A percentile compares a stretch with the other conserved stretches of the same genome.
phyloP scores from a whole-genome alignment of 208 protist genomes.

The Entamoeba invadens region DNA sequence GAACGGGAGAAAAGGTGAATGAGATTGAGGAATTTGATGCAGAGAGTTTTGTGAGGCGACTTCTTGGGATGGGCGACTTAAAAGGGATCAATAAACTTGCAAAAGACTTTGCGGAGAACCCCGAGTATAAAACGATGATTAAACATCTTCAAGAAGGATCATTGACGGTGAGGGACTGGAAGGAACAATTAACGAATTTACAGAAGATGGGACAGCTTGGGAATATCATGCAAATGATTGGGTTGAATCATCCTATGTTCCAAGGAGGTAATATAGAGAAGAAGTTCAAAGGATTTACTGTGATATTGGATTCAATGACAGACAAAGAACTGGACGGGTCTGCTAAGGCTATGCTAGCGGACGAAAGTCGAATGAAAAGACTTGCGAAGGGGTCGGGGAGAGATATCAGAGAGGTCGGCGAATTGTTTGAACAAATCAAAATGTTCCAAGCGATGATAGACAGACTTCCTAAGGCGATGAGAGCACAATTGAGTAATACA shows the following conservation, averaged over 20 bases:
- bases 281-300: neutral
- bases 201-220: conserved; percentile 1
- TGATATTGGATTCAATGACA: conserved; percentile 22
- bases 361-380: neutral
- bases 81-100: neutral
- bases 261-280: neutral
- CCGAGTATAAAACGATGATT: neutral
- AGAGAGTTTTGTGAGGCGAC: conserved; percentile 12
- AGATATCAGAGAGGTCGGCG: neutral
- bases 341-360: neutral
- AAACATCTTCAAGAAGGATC: conserved; percentile 9
- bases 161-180: conserved; percentile 19
- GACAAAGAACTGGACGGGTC: conserved; percentile 9
- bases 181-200: conserved; percentile 5
- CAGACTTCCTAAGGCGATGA: neutral
- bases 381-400: conserved; percentile 11
- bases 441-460: neutral
- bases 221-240: conserved; percentile 9
- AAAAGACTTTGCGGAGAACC: neutral
- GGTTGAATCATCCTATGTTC: neutral
- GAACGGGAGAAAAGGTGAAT: conserved; percentile 31
- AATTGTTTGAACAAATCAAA: conserved; percentile 3
- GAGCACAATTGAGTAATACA: neutral
- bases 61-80: conserved; percentile 32
- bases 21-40: conserved; percentile 24